A percentile compares a stretch with the other conserved stretches of the same genome.
Evolutionary conservation across 345 rosid species (phyloP).

Genomic region (Trapa bicornis): DNA sequence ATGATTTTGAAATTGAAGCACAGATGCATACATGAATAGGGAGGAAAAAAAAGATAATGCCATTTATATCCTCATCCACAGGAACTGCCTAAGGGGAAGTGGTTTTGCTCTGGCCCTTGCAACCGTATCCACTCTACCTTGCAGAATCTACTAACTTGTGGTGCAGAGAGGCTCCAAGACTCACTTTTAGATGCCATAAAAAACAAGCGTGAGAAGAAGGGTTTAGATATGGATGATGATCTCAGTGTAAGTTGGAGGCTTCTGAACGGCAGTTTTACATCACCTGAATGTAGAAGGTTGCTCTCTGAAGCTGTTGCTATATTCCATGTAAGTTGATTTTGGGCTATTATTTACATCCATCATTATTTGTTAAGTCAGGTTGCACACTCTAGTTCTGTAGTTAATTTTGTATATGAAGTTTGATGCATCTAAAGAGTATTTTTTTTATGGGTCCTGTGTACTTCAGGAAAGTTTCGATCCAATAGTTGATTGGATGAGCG

Average conservation of each 20-base stretch:
- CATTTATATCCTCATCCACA: constrained; percentile 21
- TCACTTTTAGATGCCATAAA: constrained; percentile 39
- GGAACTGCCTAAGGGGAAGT: constrained; percentile 86
- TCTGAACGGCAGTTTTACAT: constrained; percentile 53
- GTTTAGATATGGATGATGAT: constrained; percentile 20
- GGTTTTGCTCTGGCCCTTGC: constrained; percentile 86
- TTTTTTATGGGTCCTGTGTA: not conserved
- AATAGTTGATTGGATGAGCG: constrained; percentile 59
- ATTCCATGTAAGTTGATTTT: constrained; percentile 59
- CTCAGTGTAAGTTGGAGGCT: constrained; percentile 81
- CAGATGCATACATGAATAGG: not conserved
- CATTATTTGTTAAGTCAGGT: not conserved
- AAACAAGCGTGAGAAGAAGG: constrained; percentile 37
- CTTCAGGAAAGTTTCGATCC: constrained; percentile 82
- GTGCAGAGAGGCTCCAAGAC: constrained; percentile 62
- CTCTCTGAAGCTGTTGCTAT: constrained; percentile 86
- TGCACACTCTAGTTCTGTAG: not conserved
- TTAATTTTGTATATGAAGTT: not conserved
- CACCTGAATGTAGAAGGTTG: constrained; percentile 48
- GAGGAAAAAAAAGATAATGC: constrained; percentile 2
- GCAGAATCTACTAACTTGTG: constrained; percentile 53
- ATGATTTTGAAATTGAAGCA: not conserved
- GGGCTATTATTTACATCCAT: not conserved
- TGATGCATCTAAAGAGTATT: not conserved
- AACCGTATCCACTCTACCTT: constrained; percentile 54